Conservation (phyloP, 2,329 filamentous ascomycete species). For the Aureobasidium uvarum region DNA sequence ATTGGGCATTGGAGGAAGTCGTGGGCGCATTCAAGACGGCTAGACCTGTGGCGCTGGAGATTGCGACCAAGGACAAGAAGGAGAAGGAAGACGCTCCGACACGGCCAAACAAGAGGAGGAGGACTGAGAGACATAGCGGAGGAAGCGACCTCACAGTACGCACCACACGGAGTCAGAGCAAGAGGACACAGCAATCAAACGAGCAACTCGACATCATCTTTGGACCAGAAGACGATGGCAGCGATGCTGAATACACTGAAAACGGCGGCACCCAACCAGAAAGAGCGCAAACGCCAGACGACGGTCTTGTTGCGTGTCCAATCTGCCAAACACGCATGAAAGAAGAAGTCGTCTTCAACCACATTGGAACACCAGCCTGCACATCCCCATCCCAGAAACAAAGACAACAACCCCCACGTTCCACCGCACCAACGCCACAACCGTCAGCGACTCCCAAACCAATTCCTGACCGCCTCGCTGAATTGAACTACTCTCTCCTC, state of each 20-base stretch:
- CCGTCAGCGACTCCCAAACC: conserved; percentile 26
- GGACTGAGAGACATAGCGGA: conserved; percentile 30
- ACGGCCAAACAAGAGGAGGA: conserved; percentile 52
- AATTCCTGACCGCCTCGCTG: conserved; percentile 64
- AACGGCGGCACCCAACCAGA: neutral
- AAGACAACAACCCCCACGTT: neutral
- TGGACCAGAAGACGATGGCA: conserved; percentile 43
- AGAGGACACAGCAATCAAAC: conserved; percentile 33
- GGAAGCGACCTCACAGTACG: conserved; percentile 35
- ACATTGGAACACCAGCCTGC: conserved; percentile 65
- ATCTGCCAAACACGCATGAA: conserved; percentile 83
- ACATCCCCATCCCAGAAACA: conserved; percentile 31
- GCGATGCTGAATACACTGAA: conserved; percentile 38
- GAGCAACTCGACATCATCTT: conserved; percentile 35
- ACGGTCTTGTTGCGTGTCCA: conserved; percentile 79
- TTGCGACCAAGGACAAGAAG: conserved; percentile 57
- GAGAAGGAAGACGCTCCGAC: conserved; percentile 25
- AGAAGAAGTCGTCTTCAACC: conserved; percentile 69
- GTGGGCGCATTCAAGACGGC: conserved; percentile 73
- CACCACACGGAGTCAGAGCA: conserved; percentile 39
- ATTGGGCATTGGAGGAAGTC: conserved; percentile 80
- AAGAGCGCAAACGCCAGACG: conserved; percentile 48
- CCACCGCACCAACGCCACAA: neutral
- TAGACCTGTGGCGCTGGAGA: conserved; percentile 60
- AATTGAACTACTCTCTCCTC: conserved; percentile 82